These are phyloP conservation scores for Cydonia oblonga DNA, from an alignment of 331 rosid genomes.

Conservation along the genomic window DNA sequence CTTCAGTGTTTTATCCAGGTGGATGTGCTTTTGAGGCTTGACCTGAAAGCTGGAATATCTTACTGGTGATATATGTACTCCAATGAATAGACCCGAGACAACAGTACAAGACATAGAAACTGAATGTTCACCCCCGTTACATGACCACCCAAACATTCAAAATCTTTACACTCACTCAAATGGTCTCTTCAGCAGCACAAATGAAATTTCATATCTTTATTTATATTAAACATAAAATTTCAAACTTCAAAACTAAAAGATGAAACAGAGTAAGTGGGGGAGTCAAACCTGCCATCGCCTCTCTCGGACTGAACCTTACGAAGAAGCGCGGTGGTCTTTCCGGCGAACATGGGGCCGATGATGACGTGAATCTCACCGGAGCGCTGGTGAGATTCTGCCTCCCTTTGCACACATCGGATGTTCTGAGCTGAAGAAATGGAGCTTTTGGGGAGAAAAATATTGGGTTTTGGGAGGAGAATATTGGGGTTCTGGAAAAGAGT, in stretches of 20 bases:
- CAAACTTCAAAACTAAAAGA: not conserved
- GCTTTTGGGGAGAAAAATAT: slow-evolving; percentile 12
- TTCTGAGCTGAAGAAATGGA: slow-evolving; percentile 19
- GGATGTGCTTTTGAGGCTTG: slow-evolving; percentile 19
- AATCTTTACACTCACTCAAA: not conserved
- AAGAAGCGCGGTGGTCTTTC: slow-evolving; percentile 82
- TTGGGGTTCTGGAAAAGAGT: slow-evolving; percentile 11
- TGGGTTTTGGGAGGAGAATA: slow-evolving; percentile 26
- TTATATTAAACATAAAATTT: not conserved
- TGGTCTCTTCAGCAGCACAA: not conserved
- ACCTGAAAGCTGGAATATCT: slow-evolving; percentile 76
- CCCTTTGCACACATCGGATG: slow-evolving; percentile 24
- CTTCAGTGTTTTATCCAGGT: slow-evolving; percentile 35
- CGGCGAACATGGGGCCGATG: slow-evolving; percentile 93
- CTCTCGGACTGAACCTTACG: slow-evolving; percentile 61
- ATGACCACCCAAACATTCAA: no score
- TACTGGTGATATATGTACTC: slow-evolving; percentile 19
- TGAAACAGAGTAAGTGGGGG: not conserved
- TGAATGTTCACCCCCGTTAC: not conserved
- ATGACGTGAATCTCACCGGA: slow-evolving; percentile 81
- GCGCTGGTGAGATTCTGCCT: slow-evolving; percentile 23
- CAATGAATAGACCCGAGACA: slow-evolving; percentile 13
- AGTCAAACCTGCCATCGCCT: slow-evolving; percentile 56
- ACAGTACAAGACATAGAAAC: slow-evolving; percentile 7
- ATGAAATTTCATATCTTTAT: no score